These are phyloP conservation scores for Ceratocystis colombiana DNA, from an alignment of 2,329 filamentous ascomycete species.

Conservation along the genomic window DNA sequence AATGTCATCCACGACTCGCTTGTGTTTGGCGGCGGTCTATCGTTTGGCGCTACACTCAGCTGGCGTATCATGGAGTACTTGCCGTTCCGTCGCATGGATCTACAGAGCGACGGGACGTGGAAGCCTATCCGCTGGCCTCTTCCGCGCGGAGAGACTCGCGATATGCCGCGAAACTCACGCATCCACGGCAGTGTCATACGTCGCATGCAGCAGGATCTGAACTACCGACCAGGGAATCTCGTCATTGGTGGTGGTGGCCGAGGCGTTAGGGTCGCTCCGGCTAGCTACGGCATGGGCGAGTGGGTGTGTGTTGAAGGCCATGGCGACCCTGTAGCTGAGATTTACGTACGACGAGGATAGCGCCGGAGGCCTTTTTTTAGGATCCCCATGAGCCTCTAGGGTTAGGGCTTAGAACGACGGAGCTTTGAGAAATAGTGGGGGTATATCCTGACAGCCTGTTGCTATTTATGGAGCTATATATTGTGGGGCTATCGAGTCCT, in stretches of 20 bases:
- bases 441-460: not conserved
- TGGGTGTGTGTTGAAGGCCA: slow-evolving; percentile 57
- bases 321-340: slow-evolving; percentile 59
- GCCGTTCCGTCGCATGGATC: slow-evolving; percentile 71
- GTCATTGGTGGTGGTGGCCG: slow-evolving; percentile 70
- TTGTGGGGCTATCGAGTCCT: not conserved
- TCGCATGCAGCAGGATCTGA: slow-evolving; percentile 53
- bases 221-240: slow-evolving; percentile 66
- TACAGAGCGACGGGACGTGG: slow-evolving; percentile 63
- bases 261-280: slow-evolving; percentile 52
- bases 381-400: not conserved
- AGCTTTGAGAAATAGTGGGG: not conserved
- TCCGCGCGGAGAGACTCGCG: slow-evolving; percentile 65
- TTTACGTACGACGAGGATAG: slow-evolving; percentile 43
- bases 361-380: not conserved
- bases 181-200: slow-evolving; percentile 67
- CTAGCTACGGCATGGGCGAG: slow-evolving; percentile 55
- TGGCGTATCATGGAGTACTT: slow-evolving; percentile 78
- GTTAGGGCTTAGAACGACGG: not conserved
- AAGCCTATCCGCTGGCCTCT: slow-evolving; percentile 71
- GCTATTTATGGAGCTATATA: not conserved
- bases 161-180: slow-evolving; percentile 59
- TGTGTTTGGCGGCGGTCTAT: slow-evolving; percentile 51
- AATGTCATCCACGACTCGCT: slow-evolving; percentile 61
- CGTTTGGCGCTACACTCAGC: slow-evolving; percentile 45